phyloP scores from a whole-genome alignment of 495 filamentous ascomycete genomes.

The Talaromyces stipitatus region DNA sequence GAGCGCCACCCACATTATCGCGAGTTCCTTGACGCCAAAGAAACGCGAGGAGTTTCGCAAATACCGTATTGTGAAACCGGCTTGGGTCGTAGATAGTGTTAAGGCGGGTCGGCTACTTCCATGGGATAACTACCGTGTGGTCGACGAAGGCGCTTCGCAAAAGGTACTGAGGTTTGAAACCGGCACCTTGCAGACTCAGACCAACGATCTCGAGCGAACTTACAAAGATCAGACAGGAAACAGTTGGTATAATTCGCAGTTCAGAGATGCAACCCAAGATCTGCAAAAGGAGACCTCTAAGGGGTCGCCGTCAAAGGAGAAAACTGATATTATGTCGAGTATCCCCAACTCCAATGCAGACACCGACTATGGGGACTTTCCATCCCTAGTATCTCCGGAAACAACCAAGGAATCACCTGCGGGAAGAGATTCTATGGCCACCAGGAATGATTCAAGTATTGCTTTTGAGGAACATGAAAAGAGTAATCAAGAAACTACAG shows the following conservation, averaged over 20 bases:
- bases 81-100: constrained; percentile 90
- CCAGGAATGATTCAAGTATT: background rate
- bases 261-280: constrained; percentile 32
- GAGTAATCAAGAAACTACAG: background rate
- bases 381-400: constrained; percentile 4
- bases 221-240: constrained; percentile 70
- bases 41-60: constrained; percentile 77
- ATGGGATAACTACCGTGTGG: constrained; percentile 74
- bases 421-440: background rate
- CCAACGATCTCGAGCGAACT: constrained; percentile 36
- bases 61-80: constrained; percentile 92
- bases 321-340: background rate
- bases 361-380: constrained; percentile 39
- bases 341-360: constrained; percentile 15
- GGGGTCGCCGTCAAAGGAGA: constrained; percentile 1
- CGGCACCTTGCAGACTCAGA: constrained; percentile 59
- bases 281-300: background rate
- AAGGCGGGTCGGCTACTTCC: constrained; percentile 69
- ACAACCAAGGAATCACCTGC: background rate
- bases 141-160: constrained; percentile 72
- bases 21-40: constrained; percentile 81
- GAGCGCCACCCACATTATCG: constrained; percentile 88
- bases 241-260: constrained; percentile 73
- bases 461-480: background rate
- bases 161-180: constrained; percentile 70